These are phyloP conservation scores for Podila minutissima DNA, from an alignment of 192 early-diverging fungal genomes.

Conservation along the genomic window DNA sequence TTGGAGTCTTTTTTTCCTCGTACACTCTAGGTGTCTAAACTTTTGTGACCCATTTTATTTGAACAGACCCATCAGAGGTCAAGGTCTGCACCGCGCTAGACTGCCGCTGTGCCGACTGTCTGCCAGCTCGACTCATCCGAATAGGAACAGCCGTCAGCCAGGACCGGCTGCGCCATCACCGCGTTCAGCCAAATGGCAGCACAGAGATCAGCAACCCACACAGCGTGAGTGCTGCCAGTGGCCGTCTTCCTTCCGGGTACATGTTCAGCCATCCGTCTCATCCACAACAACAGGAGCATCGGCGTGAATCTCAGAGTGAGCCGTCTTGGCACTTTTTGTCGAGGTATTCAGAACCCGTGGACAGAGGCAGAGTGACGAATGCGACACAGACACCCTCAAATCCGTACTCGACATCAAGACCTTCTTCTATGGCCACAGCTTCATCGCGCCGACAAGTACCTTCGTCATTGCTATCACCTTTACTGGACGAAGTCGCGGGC, in stretches of 20 bases:
- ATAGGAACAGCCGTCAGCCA: background rate
- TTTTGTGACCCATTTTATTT: background rate
- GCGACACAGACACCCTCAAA: background rate
- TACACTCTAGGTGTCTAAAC: background rate
- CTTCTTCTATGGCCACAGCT: no score
- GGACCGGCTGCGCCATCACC: background rate
- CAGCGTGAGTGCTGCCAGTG: background rate
- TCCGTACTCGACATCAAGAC: no score
- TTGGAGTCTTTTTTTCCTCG: no score
- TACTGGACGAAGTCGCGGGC: background rate
- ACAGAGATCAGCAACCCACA: background rate
- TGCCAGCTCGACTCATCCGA: constrained; percentile 5
- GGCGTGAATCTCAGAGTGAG: background rate
- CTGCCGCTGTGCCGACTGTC: constrained; percentile 21
- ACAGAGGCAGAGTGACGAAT: background rate
- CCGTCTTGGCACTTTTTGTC: constrained; percentile 2
- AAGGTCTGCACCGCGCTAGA: constrained; percentile 11
- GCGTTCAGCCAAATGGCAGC: background rate
- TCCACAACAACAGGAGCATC: background rate
- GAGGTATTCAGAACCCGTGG: background rate
- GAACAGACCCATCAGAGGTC: background rate
- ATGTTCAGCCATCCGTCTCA: constrained; percentile 5
- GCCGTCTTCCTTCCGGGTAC: constrained; percentile 3
- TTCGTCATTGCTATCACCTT: background rate
- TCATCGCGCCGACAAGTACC: background rate